Conservation (phyloP, 345 rosid species). For the Eucalyptus virginea region DNA sequence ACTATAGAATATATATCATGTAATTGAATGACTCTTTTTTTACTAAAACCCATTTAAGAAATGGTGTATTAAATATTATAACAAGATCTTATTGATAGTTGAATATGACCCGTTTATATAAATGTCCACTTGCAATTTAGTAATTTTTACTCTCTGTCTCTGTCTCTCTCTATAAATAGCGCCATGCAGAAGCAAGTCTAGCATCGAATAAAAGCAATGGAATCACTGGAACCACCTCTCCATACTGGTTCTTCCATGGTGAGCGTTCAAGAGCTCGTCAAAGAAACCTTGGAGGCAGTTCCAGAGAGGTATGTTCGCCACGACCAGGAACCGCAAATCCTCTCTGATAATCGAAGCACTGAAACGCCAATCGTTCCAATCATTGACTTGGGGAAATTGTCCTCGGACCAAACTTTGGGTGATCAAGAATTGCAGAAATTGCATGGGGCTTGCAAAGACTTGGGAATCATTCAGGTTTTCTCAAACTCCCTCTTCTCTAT, state of each 20-base stretch:
- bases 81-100: background rate
- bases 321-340: background rate
- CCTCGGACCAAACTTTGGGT: background rate
- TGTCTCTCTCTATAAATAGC: background rate
- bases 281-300: background rate
- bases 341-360: background rate
- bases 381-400: background rate
- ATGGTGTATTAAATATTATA: background rate
- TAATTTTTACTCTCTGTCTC: background rate
- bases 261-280: constrained; percentile 12
- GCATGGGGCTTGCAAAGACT: constrained; percentile 4
- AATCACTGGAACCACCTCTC: background rate
- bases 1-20: background rate
- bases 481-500: background rate
- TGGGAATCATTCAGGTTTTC: constrained; percentile 12
- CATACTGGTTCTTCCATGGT: background rate
- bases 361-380: background rate
- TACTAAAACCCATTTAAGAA: background rate
- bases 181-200: background rate
- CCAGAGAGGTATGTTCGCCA: constrained; percentile 1
- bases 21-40: background rate
- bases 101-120: background rate
- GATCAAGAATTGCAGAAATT: background rate
- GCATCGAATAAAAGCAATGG: background rate
- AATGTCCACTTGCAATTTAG: background rate